Evolutionary conservation across 345 rosid species (phyloP).

Genomic region (Diplotaxis tenuifolia): DNA sequence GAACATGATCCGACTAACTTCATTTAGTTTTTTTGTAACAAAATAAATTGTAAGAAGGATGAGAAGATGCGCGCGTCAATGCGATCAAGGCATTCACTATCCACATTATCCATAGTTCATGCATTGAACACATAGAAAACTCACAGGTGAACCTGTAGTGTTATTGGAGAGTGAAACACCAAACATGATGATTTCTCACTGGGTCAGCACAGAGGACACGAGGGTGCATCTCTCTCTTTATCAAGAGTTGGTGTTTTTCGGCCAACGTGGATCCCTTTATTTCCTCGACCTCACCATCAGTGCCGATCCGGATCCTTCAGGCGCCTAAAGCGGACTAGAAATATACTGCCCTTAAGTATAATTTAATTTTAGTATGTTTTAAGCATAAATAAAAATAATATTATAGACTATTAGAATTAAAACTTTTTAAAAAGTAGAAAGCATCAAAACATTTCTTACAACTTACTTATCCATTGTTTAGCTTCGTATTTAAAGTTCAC

Average conservation of each 20-base stretch:
- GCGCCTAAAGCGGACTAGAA: not conserved
- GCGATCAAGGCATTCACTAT: not conserved
- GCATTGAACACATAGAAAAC: conserved; percentile 3
- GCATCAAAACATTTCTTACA: too few species aligned
- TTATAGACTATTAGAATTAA: too few species aligned
- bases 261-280: conserved; percentile 30
- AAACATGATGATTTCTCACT: not conserved
- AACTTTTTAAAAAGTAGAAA: too few species aligned
- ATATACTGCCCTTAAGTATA: not conserved
- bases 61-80: conserved; percentile 15
- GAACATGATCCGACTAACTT: not conserved
- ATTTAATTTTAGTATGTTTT: too few species aligned
- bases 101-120: not conserved
- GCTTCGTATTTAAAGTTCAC: too few species aligned
- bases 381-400: not conserved
- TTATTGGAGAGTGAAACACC: conserved; percentile 16
- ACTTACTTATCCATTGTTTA: too few species aligned
- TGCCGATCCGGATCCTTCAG: not conserved
- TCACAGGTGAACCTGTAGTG: conserved; percentile 19
- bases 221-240: conserved; percentile 26
- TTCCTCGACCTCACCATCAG: conserved; percentile 20
- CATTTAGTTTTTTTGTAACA: not conserved
- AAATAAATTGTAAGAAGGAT: conserved; percentile 9
- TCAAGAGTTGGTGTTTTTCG: conserved; percentile 2
- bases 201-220: conserved; percentile 39